Conservation (phyloP, 1,139 yeast species). For the Candida sanyaensis region DNA sequence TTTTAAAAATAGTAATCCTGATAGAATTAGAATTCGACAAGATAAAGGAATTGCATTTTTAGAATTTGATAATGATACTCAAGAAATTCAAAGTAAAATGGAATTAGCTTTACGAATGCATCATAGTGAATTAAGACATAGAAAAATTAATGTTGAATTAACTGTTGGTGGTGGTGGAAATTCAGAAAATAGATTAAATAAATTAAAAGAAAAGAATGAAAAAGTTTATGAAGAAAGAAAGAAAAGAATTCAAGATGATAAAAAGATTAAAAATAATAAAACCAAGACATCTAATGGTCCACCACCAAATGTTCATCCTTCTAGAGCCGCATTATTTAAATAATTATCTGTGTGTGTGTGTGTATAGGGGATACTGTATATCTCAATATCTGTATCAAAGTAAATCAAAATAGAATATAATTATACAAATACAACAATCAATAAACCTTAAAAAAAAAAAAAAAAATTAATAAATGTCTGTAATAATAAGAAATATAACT, state of each 20-base stretch:
- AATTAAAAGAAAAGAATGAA: slow-evolving; percentile 77
- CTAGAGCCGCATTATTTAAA: slow-evolving; percentile 49
- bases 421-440: too few species aligned
- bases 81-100: slow-evolving; percentile 74
- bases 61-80: slow-evolving; percentile 68
- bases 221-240: slow-evolving; percentile 67
- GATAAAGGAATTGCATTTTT: slow-evolving; percentile 93
- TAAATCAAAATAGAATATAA: background rate
- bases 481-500: background rate
- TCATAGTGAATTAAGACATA: slow-evolving; percentile 63
- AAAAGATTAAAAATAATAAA: slow-evolving; percentile 32
- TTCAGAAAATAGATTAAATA: slow-evolving; percentile 64
- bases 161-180: slow-evolving; percentile 99
- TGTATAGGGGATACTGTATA: background rate
- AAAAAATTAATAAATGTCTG: background rate
- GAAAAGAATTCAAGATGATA: slow-evolving; percentile 36
- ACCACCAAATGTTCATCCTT: slow-evolving; percentile 56
- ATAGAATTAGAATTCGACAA: slow-evolving; percentile 70
- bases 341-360: slow-evolving; percentile 4
- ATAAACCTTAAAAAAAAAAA: background rate
- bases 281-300: slow-evolving; percentile 20
- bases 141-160: slow-evolving; percentile 90
- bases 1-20: slow-evolving; percentile 74
- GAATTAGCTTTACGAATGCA: slow-evolving; percentile 83
- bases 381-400: background rate